Base-by-base conservation (phyloP, 2,329 filamentous ascomycete species). In the Mycosphaerelloides madeirae region DNA sequence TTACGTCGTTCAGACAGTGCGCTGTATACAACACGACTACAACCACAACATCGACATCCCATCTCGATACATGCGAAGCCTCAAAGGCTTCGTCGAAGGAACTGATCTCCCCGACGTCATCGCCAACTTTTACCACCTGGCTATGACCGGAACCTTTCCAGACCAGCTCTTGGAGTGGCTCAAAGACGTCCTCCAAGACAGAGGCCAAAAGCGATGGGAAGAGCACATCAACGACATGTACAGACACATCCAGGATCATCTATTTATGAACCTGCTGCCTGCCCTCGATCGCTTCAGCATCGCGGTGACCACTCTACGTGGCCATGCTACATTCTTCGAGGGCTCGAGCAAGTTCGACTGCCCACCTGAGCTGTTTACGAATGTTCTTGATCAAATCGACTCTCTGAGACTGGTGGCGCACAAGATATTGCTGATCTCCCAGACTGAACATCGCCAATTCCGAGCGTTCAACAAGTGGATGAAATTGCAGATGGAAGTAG, bases 251-350 rank as follows among this genome's bases (percentile, higher is more conserved):
- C 80, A 88, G 38, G 78, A 80, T 41, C 74, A 97, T 11, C 74
- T 89, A 0, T 90, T 95, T 60, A 84, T 95, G 61, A 90, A 94
- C 63, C 81, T 96, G 40, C 75, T 97, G 2, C 93, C 93, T 0
- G 88, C 87, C 0, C 73, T 97, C 2, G 89, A 97, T 56, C 81
- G 91, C 41, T 85, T 85, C 54, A 78, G 79, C 36, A 81, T 96
- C 18, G 83, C 95, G 25, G 77, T 95, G 20, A 88, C 85, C 54
- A 83, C 88, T 11, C 77, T 98, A 1, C 79, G 85, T 16, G 91
- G 93, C 1, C 79, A 97, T 11, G 88, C 90, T 3, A 81, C 80
- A 48, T 95, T 89, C 57, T 80, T 91, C 60, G 83, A 84, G 47
- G 71, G 88, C 37, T 81, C 74, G 49, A 72, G 68, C 41, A 73